A percentile compares a stretch with the other conserved stretches of the same genome.
Conservation (phyloP, 2,329 filamentous ascomycete genomes). For the Penicillium corylophilum region DNA sequence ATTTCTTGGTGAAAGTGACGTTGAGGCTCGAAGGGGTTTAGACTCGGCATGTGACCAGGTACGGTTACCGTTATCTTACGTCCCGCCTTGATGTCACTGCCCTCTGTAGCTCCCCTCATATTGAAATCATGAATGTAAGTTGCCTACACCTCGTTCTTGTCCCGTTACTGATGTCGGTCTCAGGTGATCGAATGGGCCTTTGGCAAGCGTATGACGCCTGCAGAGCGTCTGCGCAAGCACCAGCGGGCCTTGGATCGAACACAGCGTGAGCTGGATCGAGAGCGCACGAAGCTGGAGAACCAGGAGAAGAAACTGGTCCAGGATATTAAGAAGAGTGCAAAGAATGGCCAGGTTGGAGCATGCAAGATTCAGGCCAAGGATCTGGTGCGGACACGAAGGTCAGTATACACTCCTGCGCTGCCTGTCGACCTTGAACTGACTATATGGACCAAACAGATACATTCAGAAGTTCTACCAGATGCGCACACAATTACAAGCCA, state of each 20-base stretch:
- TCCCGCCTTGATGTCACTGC: constrained; percentile 29
- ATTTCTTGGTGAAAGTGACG: constrained; percentile 25
- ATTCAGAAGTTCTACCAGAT: constrained; percentile 99
- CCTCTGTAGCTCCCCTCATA: not conserved
- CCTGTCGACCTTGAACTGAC: constrained; percentile 2
- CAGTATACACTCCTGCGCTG: constrained; percentile 16
- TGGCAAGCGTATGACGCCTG: constrained; percentile 97
- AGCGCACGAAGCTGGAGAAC: constrained; percentile 92
- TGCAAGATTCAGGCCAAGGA: constrained; percentile 99
- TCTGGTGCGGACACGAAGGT: constrained; percentile 84
- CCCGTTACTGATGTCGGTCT: constrained; percentile 17
- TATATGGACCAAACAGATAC: constrained; percentile 59
- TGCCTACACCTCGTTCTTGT: not conserved
- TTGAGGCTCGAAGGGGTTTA: constrained; percentile 25
- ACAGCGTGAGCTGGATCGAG: constrained; percentile 91
- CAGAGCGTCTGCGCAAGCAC: constrained; percentile 65
- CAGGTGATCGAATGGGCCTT: constrained; percentile 99
- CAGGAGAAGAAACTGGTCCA: constrained; percentile 96
- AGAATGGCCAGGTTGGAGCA: constrained; percentile 97
- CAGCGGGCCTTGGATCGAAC: constrained; percentile 97
- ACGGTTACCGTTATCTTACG: constrained; percentile 14
- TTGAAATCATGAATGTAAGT: constrained; percentile 43
- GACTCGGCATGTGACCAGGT: constrained; percentile 26
- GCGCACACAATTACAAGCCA: constrained; percentile 94
- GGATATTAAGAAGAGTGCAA: constrained; percentile 97